phyloP scores from a whole-genome alignment of 1,284 basidiomycete species.

The Clitocybe nebularis region DNA sequence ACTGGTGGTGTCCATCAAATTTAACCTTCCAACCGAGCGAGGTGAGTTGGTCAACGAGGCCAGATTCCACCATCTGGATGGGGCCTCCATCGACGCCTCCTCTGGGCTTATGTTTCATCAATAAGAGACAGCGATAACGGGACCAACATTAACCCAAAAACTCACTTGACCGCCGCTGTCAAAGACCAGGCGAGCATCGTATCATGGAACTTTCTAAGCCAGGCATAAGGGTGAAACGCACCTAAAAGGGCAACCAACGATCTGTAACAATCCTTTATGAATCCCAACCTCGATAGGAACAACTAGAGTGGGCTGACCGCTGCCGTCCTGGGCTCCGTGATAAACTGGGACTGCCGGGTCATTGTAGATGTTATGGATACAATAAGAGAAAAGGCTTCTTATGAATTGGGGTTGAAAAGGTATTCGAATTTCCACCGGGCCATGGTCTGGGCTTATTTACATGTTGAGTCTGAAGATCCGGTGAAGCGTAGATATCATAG shows the following conservation, averaged over 20 bases:
- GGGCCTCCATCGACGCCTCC: slow-evolving; percentile 90
- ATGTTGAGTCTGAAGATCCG: too few relatives aligned
- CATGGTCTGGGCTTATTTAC: too few relatives aligned
- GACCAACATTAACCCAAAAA: too few relatives aligned
- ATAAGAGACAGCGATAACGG: too few relatives aligned
- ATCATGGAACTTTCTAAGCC: background rate
- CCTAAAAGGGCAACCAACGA: slow-evolving; percentile 49
- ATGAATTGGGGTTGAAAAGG: too few relatives aligned
- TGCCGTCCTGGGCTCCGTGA: slow-evolving; percentile 64
- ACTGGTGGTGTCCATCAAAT: slow-evolving; percentile 87
- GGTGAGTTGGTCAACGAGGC: slow-evolving; percentile 74
- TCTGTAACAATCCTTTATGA: slow-evolving; percentile 23
- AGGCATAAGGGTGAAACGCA: slow-evolving; percentile 17
- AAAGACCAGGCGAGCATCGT: slow-evolving; percentile 2
- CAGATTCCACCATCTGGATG: slow-evolving; percentile 82
- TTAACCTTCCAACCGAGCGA: slow-evolving; percentile 86
- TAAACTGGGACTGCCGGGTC: slow-evolving; percentile 40
- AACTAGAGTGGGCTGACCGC: slow-evolving; percentile 42
- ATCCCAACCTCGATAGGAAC: slow-evolving; percentile 6
- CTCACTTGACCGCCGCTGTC: slow-evolving; percentile 38
- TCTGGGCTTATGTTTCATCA: slow-evolving; percentile 43
- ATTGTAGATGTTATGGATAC: slow-evolving; percentile 15
- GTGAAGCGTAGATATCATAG: slow-evolving; percentile 9
- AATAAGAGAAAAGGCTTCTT: background rate
- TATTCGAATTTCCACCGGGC: too few relatives aligned